Conservation (phyloP, 257 asterid species). For the Solanum tacnaense region DNA sequence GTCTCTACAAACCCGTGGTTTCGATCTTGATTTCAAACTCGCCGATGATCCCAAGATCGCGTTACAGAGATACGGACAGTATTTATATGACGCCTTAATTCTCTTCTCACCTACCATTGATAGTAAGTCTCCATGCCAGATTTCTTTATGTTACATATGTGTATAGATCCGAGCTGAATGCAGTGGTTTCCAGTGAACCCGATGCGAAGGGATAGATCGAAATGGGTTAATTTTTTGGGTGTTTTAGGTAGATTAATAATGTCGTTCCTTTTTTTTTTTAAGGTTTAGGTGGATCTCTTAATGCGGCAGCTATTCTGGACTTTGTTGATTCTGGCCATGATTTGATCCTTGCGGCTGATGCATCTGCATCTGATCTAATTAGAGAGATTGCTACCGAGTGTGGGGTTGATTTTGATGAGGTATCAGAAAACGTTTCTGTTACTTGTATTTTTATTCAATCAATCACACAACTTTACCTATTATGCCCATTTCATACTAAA, state of each 20-base stretch:
- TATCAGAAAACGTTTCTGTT: background rate
- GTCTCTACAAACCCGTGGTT: slow-evolving; percentile 45
- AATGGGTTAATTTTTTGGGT: background rate
- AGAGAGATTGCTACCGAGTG: slow-evolving; percentile 71
- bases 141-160: background rate
- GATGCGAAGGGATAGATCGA: background rate
- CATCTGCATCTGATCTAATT: slow-evolving; percentile 57
- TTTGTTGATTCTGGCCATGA: slow-evolving; percentile 82
- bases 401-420: slow-evolving; percentile 92
- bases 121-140: slow-evolving; percentile 21
- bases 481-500: background rate
- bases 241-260: background rate
- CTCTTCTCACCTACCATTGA: slow-evolving; percentile 57
- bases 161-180: background rate
- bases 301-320: slow-evolving; percentile 41
- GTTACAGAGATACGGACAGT: slow-evolving; percentile 64
- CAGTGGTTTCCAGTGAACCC: background rate
- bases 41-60: slow-evolving; percentile 72
- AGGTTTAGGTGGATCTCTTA: slow-evolving; percentile 77
- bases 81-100: slow-evolving; percentile 51
- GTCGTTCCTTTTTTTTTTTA: background rate
- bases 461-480: background rate
- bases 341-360: slow-evolving; percentile 71
- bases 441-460: background rate
- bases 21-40: slow-evolving; percentile 61